Conservation (phyloP, 2,329 filamentous ascomycete genomes). For the Fusarium dlaminii region DNA sequence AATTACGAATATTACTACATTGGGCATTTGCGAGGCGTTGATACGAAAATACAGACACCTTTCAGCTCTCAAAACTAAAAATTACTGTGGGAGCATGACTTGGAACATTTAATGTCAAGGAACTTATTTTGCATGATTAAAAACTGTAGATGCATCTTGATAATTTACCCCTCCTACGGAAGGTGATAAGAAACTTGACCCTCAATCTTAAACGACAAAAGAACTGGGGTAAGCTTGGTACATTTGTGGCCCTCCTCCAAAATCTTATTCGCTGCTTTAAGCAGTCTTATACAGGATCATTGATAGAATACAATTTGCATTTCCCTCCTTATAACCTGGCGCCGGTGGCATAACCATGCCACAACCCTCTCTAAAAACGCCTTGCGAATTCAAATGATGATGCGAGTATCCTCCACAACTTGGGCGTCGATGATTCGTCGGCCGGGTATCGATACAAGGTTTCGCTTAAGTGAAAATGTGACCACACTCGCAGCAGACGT, state of each 20-base stretch:
- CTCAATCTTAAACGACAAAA: neutral
- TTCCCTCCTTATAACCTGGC: slow-evolving; percentile 17
- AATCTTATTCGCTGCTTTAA: neutral
- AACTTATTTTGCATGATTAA: neutral
- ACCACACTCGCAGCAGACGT: slow-evolving; percentile 93
- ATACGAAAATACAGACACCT: slow-evolving; percentile 41
- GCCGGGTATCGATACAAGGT: slow-evolving; percentile 40
- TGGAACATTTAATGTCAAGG: neutral
- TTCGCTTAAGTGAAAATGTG: slow-evolving; percentile 75
- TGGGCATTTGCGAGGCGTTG: slow-evolving; percentile 50
- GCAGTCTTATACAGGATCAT: slow-evolving; percentile 21
- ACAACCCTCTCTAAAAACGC: slow-evolving; percentile 35
- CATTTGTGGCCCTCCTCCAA: neutral
- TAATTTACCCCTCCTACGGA: slow-evolving; percentile 8
- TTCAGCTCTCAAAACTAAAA: slow-evolving; percentile 30
- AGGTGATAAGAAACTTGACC: neutral
- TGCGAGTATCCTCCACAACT: slow-evolving; percentile 28
- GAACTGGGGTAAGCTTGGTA: neutral
- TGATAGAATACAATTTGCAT: slow-evolving; percentile 30
- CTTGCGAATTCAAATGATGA: slow-evolving; percentile 35
- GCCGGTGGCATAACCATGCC: slow-evolving; percentile 21
- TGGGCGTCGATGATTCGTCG: slow-evolving; percentile 18
- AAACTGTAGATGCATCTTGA: slow-evolving; percentile 12
- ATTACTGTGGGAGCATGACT: slow-evolving; percentile 8
- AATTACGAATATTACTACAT: slow-evolving; percentile 44